Evolutionary conservation across 139 green algal genomes (phyloP).

Genomic region (Tetratostichococcus sp.): DNA sequence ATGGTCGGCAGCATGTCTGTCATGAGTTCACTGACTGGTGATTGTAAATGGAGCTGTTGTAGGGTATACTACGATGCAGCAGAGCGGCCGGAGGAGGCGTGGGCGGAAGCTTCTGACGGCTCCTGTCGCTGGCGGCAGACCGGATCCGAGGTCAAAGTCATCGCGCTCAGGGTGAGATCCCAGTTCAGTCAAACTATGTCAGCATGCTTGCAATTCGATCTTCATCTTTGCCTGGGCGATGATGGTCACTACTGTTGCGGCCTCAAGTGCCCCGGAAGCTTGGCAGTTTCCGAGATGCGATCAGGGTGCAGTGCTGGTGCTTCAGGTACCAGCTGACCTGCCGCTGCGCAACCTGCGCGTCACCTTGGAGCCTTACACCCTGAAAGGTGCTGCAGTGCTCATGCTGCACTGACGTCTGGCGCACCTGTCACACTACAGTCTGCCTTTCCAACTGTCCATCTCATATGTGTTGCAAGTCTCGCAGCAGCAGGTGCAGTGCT

Average conservation of each 20-base stretch:
- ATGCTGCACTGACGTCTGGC: too few species aligned
- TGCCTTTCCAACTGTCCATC: too few species aligned
- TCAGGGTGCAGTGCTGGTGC: not conserved
- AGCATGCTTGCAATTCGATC: not conserved
- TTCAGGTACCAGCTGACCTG: slow-evolving; percentile 9
- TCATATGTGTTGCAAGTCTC: too few species aligned
- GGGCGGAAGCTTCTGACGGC: slow-evolving; percentile 55
- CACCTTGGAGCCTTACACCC: slow-evolving; percentile 16
- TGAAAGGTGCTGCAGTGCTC: slow-evolving; percentile 3
- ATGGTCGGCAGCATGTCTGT: too few species aligned
- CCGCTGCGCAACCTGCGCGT: slow-evolving; percentile 19
- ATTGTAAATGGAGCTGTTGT: not conserved
- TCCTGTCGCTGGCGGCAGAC: slow-evolving; percentile 69
- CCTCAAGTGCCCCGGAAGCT: too few species aligned
- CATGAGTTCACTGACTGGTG: too few species aligned
- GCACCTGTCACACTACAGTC: too few species aligned
- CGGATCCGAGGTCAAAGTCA: slow-evolving; percentile 55
- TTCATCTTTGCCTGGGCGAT: too few species aligned
- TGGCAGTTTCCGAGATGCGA: too few species aligned
- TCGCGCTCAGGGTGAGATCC: slow-evolving; percentile 39
- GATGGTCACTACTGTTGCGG: too few species aligned
- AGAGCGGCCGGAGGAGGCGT: slow-evolving; percentile 47
- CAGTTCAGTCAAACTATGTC: not conserved
- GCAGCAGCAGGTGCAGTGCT: too few species aligned
- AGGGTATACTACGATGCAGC: not conserved